Evolutionary conservation across 1,284 basidiomycete genomes (phyloP).

Genomic region (Trametes versicolor): DNA sequence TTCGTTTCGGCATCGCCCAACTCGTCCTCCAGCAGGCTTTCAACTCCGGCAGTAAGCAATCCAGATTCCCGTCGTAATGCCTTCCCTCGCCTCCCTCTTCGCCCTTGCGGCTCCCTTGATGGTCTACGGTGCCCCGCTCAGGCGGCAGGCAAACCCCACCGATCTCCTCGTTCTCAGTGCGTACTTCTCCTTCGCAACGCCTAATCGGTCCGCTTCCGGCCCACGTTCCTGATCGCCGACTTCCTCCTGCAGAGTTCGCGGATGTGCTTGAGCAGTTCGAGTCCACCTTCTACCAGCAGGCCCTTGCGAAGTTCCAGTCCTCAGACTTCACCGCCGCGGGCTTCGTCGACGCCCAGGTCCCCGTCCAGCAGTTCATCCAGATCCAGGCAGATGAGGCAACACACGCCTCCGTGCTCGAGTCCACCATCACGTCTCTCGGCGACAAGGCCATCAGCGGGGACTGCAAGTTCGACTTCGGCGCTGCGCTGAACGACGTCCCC

Average conservation of each 20-base stretch:
- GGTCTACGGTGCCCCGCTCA: constrained; percentile 61
- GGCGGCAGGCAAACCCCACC: constrained; percentile 49
- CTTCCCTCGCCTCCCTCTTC: constrained; percentile 49
- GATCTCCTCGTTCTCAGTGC: constrained; percentile 69
- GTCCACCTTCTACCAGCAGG: constrained; percentile 74
- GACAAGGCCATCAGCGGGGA: constrained; percentile 55
- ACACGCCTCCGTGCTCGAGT: constrained; percentile 64
- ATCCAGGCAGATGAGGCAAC: constrained; percentile 74
- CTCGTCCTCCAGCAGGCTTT: constrained; percentile 58
- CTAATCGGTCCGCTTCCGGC: constrained; percentile 2
- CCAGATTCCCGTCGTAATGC: constrained; percentile 51
- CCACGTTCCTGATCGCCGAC: constrained; percentile 9
- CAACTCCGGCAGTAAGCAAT: constrained; percentile 51
- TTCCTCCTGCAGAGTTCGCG: constrained; percentile 68
- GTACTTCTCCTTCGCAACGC: constrained; percentile 41
- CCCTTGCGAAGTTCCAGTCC: constrained; percentile 70
- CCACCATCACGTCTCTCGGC: constrained; percentile 64
- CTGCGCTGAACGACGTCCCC: constrained; percentile 69
- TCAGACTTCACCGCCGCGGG: constrained; percentile 77
- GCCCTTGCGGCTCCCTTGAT: constrained; percentile 60
- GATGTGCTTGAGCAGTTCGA: constrained; percentile 80
- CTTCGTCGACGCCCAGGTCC: constrained; percentile 64
- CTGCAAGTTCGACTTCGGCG: constrained; percentile 78
- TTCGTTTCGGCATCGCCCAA: constrained; percentile 51
- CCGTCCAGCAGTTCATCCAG: constrained; percentile 67